Percentiles rank a stretch among this genome's conserved stretches.
Conservation (phyloP, 345 rosid species). For the Isatis tinctoria region DNA sequence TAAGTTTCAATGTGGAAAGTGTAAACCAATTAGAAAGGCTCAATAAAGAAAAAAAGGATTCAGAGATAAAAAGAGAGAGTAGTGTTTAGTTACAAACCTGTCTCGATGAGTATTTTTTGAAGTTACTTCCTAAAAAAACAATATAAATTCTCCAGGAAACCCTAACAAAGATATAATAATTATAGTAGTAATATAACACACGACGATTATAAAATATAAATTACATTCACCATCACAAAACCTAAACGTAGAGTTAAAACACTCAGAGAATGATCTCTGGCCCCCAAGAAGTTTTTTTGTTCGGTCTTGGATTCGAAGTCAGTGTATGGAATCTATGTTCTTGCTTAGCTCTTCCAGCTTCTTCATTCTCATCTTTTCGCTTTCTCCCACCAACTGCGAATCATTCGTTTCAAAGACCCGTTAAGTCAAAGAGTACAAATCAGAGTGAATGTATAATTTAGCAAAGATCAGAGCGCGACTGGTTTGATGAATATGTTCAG, state of each 20-base stretch:
- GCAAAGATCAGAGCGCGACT: not conserved
- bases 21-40: not conserved
- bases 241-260: conserved; percentile 30
- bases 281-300: conserved; percentile 12
- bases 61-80: not conserved
- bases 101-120: conserved; percentile 15
- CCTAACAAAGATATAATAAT: conserved; percentile 6
- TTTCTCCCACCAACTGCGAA: conserved; percentile 73
- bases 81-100: conserved; percentile 29
- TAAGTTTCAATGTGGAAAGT: not conserved
- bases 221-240: conserved; percentile 29
- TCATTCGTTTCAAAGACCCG: conserved; percentile 7
- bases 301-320: conserved; percentile 31
- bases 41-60: not conserved
- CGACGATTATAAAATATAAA: conserved; percentile 27
- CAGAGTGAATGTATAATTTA: not conserved
- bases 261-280: conserved; percentile 23
- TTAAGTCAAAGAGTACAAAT: conserved; percentile 3
- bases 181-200: conserved; percentile 23
- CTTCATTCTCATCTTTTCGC: conserved; percentile 83
- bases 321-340: conserved; percentile 51
- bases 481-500: not conserved
- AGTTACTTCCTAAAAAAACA: conserved; percentile 28
- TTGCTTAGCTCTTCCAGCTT: conserved; percentile 90
- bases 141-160: conserved; percentile 14